phyloP scores from a whole-genome alignment of 805 yeast genomes.

The Saturnispora serradocipensis region DNA sequence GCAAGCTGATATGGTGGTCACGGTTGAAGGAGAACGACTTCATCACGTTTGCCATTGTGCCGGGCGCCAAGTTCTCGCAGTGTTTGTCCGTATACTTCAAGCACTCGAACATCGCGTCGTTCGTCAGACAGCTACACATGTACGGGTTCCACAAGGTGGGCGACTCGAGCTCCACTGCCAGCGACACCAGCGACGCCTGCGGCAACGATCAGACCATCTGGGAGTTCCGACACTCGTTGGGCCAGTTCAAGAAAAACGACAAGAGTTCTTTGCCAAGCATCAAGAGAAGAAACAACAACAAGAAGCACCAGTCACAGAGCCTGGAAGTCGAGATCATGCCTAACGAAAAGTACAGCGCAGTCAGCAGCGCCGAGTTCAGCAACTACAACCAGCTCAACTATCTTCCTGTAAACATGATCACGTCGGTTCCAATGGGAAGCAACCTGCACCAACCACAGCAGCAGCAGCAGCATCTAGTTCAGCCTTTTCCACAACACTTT shows the following conservation, averaged over 20 bases:
- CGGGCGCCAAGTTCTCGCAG: slow-evolving; percentile 53
- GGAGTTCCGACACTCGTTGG: slow-evolving; percentile 49
- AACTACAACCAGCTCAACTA: not conserved
- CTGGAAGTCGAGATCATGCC: not conserved
- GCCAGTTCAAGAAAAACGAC: slow-evolving; percentile 41
- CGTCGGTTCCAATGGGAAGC: not conserved
- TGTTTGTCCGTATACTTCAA: slow-evolving; percentile 72
- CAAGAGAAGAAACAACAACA: slow-evolving; percentile 34
- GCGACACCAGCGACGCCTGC: not conserved
- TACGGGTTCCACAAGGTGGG: slow-evolving; percentile 85
- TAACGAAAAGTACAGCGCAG: not conserved
- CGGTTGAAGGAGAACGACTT: slow-evolving; percentile 32
- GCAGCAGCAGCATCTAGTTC: not conserved
- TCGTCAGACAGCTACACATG: slow-evolving; percentile 93
- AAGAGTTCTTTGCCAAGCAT: slow-evolving; percentile 36
- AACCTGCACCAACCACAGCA: not conserved
- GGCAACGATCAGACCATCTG: slow-evolving; percentile 27
- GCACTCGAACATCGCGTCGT: slow-evolving; percentile 88
- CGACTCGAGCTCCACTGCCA: slow-evolving; percentile 28
- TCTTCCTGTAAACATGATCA: not conserved
- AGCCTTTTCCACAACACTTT: not conserved
- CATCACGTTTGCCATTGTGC: slow-evolving; percentile 54
- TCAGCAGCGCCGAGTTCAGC: not conserved
- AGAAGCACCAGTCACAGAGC: not conserved
- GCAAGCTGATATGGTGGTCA: slow-evolving; percentile 58